Base-by-base conservation (phyloP, 148 eudicot species). In the Persicaria maculosa region DNA sequence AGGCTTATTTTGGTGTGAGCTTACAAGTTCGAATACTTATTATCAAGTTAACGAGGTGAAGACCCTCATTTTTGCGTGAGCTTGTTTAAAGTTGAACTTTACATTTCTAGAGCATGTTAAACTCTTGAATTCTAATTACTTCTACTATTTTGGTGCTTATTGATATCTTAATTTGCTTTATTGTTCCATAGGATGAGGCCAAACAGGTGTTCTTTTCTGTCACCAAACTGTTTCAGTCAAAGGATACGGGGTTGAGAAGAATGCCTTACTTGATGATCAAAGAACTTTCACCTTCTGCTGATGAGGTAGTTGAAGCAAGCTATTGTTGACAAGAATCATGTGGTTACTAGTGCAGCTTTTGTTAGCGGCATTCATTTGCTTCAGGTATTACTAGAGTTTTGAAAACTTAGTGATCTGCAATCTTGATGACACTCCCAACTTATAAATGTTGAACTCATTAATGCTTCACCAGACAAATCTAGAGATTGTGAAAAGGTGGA, bases 241-340 rank as follows among this genome's bases (percentile, higher is more conserved):
- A 79, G 81, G 97, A 94, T 80, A 73, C 77, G 50, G 89, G 97
- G 19, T 79, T 94, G 55, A 86, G 98, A 75, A 91, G 98, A 79
- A 94, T 94, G 98, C 90, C 91, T 55, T 91, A 94, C 80, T 79
- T 94, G 86, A 90, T 94, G 44, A 91, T 62, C n/a, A n/a, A n/a
- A n/a, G n/a, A n/a, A n/a, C n/a, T n/a, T n/a, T n/a, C n/a, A n/a
- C n/a, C n/a, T n/a, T 91, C 88, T 73, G 86, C 97, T 54, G 97
- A 94, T 75, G 98, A 94, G 97, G 98, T 93, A 91, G 84, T 81
- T 94, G 79, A 94, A 94, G 68, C 97, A 94, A 77, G 98, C 98
- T 50, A 87, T 91, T 72, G 97, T 91, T 76, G 98, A 94, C 83
- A 94, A 94, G 89, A 94, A 90, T 76, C 98, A 96, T 77, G 97